Conservation (phyloP, 768 basidiomycete species). For the Pulveroboletus sp. region DNA sequence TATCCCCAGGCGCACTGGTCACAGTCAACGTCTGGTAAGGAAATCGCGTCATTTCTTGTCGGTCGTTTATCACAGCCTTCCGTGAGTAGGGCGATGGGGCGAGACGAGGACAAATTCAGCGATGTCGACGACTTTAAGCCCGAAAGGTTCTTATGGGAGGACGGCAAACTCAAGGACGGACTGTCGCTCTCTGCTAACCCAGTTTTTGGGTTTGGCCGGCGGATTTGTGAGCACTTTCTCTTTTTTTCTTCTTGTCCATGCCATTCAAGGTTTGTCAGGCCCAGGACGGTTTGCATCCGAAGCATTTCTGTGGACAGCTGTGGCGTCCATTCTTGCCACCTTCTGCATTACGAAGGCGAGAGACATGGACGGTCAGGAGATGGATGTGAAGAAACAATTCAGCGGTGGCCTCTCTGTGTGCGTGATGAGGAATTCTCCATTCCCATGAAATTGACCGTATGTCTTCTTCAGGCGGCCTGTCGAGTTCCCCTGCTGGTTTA, state of each 20-base stretch:
- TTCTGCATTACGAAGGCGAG: constrained; percentile 22
- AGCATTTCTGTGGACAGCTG: constrained; percentile 18
- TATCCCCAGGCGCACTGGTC: constrained; percentile 24
- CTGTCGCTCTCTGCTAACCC: constrained; percentile 14
- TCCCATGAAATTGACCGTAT: neutral
- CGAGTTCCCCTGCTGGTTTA: constrained; percentile 21
- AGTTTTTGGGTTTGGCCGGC: constrained; percentile 23
- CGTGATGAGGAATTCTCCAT: neutral
- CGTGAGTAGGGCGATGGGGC: constrained; percentile 19
- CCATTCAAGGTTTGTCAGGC: neutral
- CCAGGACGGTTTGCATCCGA: constrained; percentile 25
- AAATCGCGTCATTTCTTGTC: neutral
- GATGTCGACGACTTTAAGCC: constrained; percentile 25
- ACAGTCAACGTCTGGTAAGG: constrained; percentile 34
- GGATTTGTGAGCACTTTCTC: constrained; percentile 15
- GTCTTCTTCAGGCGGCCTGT: constrained; percentile 14
- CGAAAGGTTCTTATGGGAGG: constrained; percentile 20
- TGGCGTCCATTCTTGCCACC: constrained; percentile 20
- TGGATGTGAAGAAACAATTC: constrained; percentile 18
- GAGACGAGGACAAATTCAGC: constrained; percentile 13
- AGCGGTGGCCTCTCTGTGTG: constrained; percentile 22
- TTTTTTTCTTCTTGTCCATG: neutral
- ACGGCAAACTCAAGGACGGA: constrained; percentile 10
- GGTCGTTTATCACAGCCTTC: neutral
- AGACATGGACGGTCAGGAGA: constrained; percentile 19